Base-by-base conservation (phyloP, 2,329 filamentous ascomycete genomes). In the Graphilbum sp. region DNA sequence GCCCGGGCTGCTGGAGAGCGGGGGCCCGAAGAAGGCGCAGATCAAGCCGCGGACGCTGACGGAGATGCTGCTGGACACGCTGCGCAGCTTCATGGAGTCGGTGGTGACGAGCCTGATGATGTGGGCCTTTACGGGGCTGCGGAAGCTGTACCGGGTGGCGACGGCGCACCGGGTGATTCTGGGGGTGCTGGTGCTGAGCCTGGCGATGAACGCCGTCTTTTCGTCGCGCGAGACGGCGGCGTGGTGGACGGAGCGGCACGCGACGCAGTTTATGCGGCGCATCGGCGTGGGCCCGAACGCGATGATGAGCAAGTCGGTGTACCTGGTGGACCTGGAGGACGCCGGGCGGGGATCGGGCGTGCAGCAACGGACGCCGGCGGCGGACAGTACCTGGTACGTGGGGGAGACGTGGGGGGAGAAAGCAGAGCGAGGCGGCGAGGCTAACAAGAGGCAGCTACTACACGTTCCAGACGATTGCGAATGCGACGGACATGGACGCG, bases 171-270 rank as follows among this genome's bases (percentile, higher is more conserved):
- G 77, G 31, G 53, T 94, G 17, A 71, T 96, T 5, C 59, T 96
- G 23, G 51, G 66, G 3, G 54, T 88, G 13, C 64, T 96, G 16
- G 62, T 66, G 1, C 49, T 79, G 23, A 95, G 86, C 51, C 56
- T 75, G 12, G 50, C 84, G 11, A 67, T 75, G 35, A 96, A 96
- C 51, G 57, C 79, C 18, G 67, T 86, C 47, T 74, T 87, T 51
- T 76, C 81, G 1, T 82, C 79, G 12, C 73, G 77, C 44, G 76
- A 84, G 52, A 72, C 72, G 7, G 74, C 76, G 49, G 65, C 70
- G 2, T 96, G 86, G 86, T 94, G 83, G 80, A 68, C 72, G 34
- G 88, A 96, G 59, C 73, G 85, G 41, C 78, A 73, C 42, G 85
- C 87, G 1, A 71, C 69, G 15, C 76, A 67, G 31, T 94, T 88